Conservation (phyloP, 2,329 filamentous ascomycete species). For the Arthrinium phaeospermum region DNA sequence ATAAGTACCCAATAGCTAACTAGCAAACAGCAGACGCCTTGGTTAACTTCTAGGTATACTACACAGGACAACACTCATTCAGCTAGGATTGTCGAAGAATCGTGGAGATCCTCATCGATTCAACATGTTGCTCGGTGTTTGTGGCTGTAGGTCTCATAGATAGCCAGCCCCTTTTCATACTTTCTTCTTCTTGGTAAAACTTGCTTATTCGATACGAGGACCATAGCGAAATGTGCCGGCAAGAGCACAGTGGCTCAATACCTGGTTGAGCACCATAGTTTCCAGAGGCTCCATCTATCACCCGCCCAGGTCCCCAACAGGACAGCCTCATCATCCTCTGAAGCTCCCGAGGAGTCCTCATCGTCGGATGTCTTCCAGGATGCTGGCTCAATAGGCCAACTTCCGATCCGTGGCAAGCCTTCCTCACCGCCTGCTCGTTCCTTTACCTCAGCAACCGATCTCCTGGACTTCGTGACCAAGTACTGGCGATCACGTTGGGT, state of each 20-base stretch:
- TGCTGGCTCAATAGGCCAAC: not conserved
- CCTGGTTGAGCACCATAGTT: conserved; percentile 82
- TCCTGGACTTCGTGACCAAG: conserved; percentile 86
- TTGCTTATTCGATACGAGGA: conserved; percentile 12
- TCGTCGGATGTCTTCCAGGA: not conserved
- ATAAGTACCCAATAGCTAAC: too few species aligned
- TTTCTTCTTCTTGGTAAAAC: conserved; percentile 21
- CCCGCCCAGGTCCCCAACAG: not conserved
- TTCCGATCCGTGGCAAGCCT: not conserved
- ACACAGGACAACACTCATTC: not conserved
- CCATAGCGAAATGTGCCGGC: conserved; percentile 85
- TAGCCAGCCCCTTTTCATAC: not conserved
- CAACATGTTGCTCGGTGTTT: conserved; percentile 56
- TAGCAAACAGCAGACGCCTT: not conserved
- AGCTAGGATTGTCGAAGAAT: not conserved
- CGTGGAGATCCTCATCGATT: not conserved
- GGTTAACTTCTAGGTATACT: not conserved
- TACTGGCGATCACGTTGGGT: conserved; percentile 86
- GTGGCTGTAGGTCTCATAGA: conserved; percentile 46
- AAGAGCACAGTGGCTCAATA: conserved; percentile 91
- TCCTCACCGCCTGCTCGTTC: conserved; percentile 34
- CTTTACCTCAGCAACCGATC: conserved; percentile 68
- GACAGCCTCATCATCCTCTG: not conserved
- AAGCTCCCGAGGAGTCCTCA: not conserved
- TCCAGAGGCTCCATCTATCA: conserved; percentile 72